These are phyloP conservation scores for Saitozyma sp. DNA, from an alignment of 768 basidiomycete genomes.

Conservation along the genomic window DNA sequence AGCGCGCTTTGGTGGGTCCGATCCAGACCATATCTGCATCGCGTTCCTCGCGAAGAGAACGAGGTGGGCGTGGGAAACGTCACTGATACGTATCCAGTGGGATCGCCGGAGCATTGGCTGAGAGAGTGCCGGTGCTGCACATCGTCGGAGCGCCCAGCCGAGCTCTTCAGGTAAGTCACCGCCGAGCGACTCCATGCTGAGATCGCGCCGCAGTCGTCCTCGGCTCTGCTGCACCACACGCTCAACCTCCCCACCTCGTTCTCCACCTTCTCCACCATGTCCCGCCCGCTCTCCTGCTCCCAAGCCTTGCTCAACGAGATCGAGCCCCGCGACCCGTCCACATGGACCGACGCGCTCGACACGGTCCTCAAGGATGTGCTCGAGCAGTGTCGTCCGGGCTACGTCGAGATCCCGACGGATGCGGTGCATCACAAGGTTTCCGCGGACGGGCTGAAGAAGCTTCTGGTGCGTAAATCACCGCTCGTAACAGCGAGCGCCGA, in stretches of 20 bases:
- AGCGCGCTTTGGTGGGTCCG: constrained; percentile 62
- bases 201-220: not conserved
- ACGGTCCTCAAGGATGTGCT: constrained; percentile 64
- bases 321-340: constrained; percentile 52
- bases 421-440: constrained; percentile 70
- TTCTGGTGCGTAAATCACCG: constrained; percentile 54
- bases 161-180: constrained; percentile 60
- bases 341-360: constrained; percentile 68
- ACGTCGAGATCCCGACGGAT: constrained; percentile 82
- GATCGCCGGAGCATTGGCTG: constrained; percentile 64
- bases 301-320: constrained; percentile 64
- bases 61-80: constrained; percentile 60
- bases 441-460: constrained; percentile 63
- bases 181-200: not conserved
- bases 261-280: constrained; percentile 74
- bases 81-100: constrained; percentile 66
- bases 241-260: constrained; percentile 76
- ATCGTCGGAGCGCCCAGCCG: constrained; percentile 81
- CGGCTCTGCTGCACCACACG: constrained; percentile 74
- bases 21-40: too few relatives aligned
- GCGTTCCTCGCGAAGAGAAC: too few relatives aligned
- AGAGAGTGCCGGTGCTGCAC: constrained; percentile 87
- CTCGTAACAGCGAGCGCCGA: too few relatives aligned
- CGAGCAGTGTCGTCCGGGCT: constrained; percentile 75
- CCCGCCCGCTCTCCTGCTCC: constrained; percentile 70